Percentiles rank a stretch among this genome's conserved stretches.
Evolutionary conservation across 1,284 basidiomycete species (phyloP).

Genomic region (Fomitopsis palustris): DNA sequence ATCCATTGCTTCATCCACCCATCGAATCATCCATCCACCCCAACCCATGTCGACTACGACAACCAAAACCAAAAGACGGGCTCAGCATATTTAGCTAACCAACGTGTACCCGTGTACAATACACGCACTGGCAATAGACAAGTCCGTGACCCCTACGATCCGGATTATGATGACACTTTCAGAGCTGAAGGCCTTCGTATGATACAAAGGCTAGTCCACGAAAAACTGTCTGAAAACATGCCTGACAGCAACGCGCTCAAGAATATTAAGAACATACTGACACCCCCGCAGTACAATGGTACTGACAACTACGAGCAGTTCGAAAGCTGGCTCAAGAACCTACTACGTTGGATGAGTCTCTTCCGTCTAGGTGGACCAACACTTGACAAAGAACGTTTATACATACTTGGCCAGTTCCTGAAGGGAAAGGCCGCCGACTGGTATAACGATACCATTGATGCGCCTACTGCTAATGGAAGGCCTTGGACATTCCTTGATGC

Average conservation of each 20-base stretch:
- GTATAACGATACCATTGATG: slow-evolving; percentile 7
- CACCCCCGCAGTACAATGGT: not conserved
- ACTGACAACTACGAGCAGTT: not conserved
- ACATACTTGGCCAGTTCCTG: not conserved
- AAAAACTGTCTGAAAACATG: not conserved
- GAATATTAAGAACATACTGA: not conserved
- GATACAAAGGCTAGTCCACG: not conserved
- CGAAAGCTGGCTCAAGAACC: not conserved
- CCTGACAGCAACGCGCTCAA: not conserved
- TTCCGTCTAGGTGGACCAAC: not conserved
- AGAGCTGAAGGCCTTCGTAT: not conserved
- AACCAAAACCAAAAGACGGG: not conserved
- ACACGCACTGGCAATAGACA: not conserved
- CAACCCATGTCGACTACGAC: not conserved
- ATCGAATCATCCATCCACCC: not conserved
- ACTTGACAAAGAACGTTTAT: not conserved
- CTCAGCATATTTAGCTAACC: not conserved
- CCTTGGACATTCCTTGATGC: slow-evolving; percentile 5
- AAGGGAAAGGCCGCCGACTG: not conserved
- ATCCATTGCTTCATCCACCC: not conserved
- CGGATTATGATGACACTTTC: not conserved
- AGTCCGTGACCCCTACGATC: not conserved
- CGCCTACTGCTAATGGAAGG: not conserved
- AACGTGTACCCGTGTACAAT: not conserved
- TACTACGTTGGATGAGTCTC: not conserved